Evolutionary conservation across 306 rosid species (phyloP).

Genomic region (Mucuna pruriens): DNA sequence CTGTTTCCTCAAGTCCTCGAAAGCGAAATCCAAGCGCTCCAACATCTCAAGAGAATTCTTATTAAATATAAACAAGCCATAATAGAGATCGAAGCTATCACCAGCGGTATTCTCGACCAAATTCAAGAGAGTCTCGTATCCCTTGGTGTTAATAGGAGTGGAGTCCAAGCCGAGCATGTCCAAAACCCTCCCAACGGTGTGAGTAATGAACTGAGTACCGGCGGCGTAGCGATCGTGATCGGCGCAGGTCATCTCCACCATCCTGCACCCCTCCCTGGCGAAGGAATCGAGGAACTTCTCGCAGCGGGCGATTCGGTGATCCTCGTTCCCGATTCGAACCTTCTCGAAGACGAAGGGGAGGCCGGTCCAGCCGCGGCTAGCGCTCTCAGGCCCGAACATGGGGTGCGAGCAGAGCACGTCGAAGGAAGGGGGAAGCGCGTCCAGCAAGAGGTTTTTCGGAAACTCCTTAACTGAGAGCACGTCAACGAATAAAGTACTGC

Average conservation of each 20-base stretch:
- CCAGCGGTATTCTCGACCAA: conserved; percentile 46
- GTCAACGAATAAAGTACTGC: conserved; percentile 74
- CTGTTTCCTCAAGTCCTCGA: conserved; percentile 70
- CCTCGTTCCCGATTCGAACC: conserved; percentile 68
- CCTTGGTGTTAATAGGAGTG: conserved; percentile 81
- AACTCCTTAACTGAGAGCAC: conserved; percentile 88
- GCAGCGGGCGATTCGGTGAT: conserved; percentile 49
- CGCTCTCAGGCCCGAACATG: conserved; percentile 91
- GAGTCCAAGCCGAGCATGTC: conserved; percentile 60
- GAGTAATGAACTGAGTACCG: conserved; percentile 77
- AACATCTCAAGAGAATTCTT: conserved; percentile 70
- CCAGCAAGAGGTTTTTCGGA: conserved; percentile 55
- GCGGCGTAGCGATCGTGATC: conserved; percentile 78
- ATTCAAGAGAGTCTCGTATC: conserved; percentile 73
- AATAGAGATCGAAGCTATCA: background rate
- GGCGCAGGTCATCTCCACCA: conserved; percentile 79
- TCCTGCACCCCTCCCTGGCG: conserved; percentile 70
- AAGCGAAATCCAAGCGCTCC: conserved; percentile 77
- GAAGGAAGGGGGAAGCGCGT: conserved; percentile 55
- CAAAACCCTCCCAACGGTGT: conserved; percentile 84
- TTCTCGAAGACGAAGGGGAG: conserved; percentile 63
- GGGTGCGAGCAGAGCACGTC: conserved; percentile 80
- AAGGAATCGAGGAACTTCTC: conserved; percentile 64
- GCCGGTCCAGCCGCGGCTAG: conserved; percentile 53
- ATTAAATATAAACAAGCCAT: conserved; percentile 50